Evolutionary conservation across 257 asterid genomes (phyloP).

Genomic region (Nicotiana otophora): DNA sequence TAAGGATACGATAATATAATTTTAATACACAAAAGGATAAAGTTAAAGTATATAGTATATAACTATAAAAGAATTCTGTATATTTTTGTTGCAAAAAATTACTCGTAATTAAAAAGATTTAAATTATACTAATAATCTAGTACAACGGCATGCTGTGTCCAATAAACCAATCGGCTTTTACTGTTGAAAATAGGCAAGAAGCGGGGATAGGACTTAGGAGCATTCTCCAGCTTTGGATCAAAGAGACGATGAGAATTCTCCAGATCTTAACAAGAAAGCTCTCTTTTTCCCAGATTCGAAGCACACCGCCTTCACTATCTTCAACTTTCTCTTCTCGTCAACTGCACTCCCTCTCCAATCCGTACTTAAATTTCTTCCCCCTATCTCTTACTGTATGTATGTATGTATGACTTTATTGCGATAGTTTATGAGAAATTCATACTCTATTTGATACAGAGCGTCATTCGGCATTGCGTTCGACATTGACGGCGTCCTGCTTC

Average conservation of each 20-base stretch:
- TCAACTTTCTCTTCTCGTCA: not conserved
- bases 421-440: conserved; percentile 1
- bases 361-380: conserved; percentile 12
- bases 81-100: too few relatives aligned
- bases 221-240: not conserved
- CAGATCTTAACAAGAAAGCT: not conserved
- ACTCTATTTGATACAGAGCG: conserved; percentile 17
- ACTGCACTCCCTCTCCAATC: not conserved
- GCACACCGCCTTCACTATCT: not conserved
- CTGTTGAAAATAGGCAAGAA: not conserved
- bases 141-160: not conserved
- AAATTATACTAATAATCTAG: too few relatives aligned
- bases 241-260: not conserved
- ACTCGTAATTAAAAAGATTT: too few relatives aligned
- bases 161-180: not conserved
- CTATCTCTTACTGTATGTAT: not conserved
- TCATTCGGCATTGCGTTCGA: conserved; percentile 85
- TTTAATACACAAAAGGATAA: too few relatives aligned
- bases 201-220: too few relatives aligned
- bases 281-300: conserved; percentile 6
- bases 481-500: conserved; percentile 89
- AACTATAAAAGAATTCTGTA: too few relatives aligned
- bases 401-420: not conserved
- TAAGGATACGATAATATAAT: too few relatives aligned
- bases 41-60: too few relatives aligned